phyloP scores from a whole-genome alignment of 164 flowering plant genomes.

The Cinnamomum chago region DNA sequence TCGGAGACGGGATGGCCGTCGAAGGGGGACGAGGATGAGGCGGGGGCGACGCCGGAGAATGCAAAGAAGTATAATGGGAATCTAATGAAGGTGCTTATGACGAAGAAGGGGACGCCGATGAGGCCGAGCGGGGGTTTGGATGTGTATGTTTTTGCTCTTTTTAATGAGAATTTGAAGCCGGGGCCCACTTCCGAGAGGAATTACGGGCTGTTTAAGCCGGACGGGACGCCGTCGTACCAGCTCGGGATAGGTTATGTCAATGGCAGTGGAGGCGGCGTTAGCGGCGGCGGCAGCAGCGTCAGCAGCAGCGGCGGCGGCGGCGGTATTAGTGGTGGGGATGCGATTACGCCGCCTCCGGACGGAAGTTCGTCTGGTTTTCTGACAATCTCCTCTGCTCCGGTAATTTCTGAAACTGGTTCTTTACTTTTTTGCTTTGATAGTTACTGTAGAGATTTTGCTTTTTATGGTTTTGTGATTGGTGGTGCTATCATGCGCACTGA shows the following conservation, averaged over 20 bases:
- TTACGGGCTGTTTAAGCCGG: constrained; percentile 46
- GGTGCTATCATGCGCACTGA: too few species aligned
- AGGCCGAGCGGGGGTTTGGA: constrained; percentile 29
- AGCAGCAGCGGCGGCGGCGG: neutral
- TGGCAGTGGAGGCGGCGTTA: neutral
- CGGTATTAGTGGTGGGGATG: neutral
- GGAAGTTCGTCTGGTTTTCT: constrained; percentile 42
- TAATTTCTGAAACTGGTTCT: constrained; percentile 12
- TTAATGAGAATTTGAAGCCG: constrained; percentile 47
- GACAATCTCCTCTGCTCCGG: constrained; percentile 48
- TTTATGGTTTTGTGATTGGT: neutral
- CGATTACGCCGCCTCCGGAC: constrained; percentile 20
- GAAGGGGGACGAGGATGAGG: constrained; percentile 40
- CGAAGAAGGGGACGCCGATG: constrained; percentile 46
- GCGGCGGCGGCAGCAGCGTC: neutral
- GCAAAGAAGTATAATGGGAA: constrained; percentile 45
- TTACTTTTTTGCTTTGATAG: neutral
- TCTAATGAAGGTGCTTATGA: constrained; percentile 25
- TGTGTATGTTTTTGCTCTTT: constrained; percentile 38
- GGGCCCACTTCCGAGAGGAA: constrained; percentile 51
- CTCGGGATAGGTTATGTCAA: constrained; percentile 24
- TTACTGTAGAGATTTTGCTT: too few species aligned
- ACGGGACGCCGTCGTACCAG: constrained; percentile 39
- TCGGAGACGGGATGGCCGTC: constrained; percentile 62
- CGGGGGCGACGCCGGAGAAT: constrained; percentile 41